Percentiles rank a stretch among this genome's conserved stretches.
Evolutionary conservation across 139 green algal genomes (phyloP).

Genomic region (Tetradesmus obliquus): DNA sequence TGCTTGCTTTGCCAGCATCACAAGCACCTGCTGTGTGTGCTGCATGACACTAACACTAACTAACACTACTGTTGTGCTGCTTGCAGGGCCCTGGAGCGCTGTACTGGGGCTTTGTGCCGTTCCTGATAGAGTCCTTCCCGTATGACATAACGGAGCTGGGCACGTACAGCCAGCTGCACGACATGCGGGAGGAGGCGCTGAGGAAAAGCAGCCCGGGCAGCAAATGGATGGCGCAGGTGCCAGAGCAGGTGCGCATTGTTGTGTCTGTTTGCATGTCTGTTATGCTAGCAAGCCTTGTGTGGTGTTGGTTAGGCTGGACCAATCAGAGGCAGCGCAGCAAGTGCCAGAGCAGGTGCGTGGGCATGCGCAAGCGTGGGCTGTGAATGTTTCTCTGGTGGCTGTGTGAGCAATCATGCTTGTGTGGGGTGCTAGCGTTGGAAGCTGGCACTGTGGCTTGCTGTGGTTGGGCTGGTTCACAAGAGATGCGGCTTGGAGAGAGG

Average conservation of each 20-base stretch:
- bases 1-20: no score
- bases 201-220: neutral
- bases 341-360: slow-evolving; percentile 34
- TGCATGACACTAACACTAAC: neutral
- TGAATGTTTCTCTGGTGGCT: neutral
- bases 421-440: neutral
- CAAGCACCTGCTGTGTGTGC: neutral
- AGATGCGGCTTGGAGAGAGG: neutral
- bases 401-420: neutral
- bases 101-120: slow-evolving; percentile 72
- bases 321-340: no score
- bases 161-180: slow-evolving; percentile 35
- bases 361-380: slow-evolving; percentile 19
- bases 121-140: slow-evolving; percentile 70
- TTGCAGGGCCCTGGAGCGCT: slow-evolving; percentile 53
- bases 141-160: slow-evolving; percentile 79
- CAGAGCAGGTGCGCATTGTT: slow-evolving; percentile 5
- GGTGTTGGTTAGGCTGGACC: no score
- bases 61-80: neutral
- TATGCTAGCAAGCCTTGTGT: no score
- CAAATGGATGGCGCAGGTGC: slow-evolving; percentile 30
- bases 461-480: neutral
- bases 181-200: slow-evolving; percentile 24
- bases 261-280: no score
- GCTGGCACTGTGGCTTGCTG: neutral